Evolutionary conservation across 75 land plant species (phyloP).

Genomic region (Cupressus sempervirens): DNA sequence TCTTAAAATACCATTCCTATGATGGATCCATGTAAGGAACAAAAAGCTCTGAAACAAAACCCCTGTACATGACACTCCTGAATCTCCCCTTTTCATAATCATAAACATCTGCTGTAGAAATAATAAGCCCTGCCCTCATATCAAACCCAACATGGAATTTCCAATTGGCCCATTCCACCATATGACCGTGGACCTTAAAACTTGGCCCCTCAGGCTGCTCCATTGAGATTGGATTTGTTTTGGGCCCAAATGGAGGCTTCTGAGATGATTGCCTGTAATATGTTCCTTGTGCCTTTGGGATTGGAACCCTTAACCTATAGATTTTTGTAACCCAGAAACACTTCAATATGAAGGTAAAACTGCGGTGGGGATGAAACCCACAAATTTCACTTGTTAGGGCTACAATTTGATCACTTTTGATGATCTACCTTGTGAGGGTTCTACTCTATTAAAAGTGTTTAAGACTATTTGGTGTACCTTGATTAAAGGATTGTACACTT

Average conservation of each 20-base stretch:
- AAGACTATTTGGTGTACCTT: too few species aligned
- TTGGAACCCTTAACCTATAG: neutral
- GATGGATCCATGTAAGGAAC: slow-evolving; percentile 70
- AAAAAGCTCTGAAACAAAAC: slow-evolving; percentile 11
- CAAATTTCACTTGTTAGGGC: too few species aligned
- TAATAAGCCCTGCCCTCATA: slow-evolving; percentile 36
- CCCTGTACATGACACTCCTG: slow-evolving; percentile 48
- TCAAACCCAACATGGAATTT: slow-evolving; percentile 47
- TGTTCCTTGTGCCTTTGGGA: slow-evolving; percentile 21
- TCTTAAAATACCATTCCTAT: slow-evolving; percentile 56
- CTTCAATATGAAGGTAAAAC: too few species aligned
- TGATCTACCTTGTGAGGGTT: too few species aligned
- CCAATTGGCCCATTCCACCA: slow-evolving; percentile 16
- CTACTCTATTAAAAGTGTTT: too few species aligned
- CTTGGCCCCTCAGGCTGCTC: slow-evolving; percentile 23
- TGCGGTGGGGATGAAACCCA: too few species aligned
- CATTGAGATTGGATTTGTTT: slow-evolving; percentile 29
- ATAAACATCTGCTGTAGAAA: slow-evolving; percentile 40
- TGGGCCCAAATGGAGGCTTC: neutral
- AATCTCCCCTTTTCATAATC: slow-evolving; percentile 23
- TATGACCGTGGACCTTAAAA: slow-evolving; percentile 29
- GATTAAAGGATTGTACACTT: too few species aligned
- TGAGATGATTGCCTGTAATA: slow-evolving; percentile 2
- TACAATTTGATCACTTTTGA: too few species aligned
- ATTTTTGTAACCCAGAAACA: too few species aligned